phyloP scores from a whole-genome alignment of 805 yeast genomes.

The Wickerhamiella sergipiensis region DNA sequence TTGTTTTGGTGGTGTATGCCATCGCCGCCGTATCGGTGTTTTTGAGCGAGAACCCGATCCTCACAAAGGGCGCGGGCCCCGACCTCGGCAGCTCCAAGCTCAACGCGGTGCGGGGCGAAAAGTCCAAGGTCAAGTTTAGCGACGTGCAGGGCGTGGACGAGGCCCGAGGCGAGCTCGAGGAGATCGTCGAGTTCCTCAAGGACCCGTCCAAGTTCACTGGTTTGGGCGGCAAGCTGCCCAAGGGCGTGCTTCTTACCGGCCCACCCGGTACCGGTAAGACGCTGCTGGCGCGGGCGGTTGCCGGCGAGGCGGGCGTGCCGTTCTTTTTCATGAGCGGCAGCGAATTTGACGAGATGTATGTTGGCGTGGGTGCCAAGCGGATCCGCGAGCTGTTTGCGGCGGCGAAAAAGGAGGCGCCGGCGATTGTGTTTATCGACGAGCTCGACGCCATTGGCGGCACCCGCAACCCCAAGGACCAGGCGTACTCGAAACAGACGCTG shows the following conservation, averaged over 20 bases:
- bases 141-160: constrained; percentile 98
- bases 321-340: constrained; percentile 98
- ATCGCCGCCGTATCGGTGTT: constrained; percentile 66
- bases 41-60: constrained; percentile 69
- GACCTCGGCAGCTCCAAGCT: constrained; percentile 38
- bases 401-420: constrained; percentile 92
- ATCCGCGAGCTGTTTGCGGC: constrained; percentile 87
- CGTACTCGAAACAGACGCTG: constrained; percentile 93
- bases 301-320: constrained; percentile 98
- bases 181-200: constrained; percentile 91
- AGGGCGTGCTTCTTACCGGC: constrained; percentile 91
- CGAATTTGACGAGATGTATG: constrained; percentile 94
- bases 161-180: constrained; percentile 94
- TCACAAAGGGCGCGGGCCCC: constrained; percentile 41
- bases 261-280: constrained; percentile 99
- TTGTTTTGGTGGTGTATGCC: constrained; percentile 69
- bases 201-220: constrained; percentile 96
- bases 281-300: constrained; percentile 90
- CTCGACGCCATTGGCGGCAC: constrained; percentile 98
- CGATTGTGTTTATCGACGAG: constrained; percentile 94
- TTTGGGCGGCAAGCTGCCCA: constrained; percentile 92
- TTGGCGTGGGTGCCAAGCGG: constrained; percentile 98
- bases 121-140: constrained; percentile 73
- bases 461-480: constrained; percentile 94
- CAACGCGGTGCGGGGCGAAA: constrained; percentile 70